Evolutionary conservation across 148 eudicot species (phyloP).

Genomic region (Hydrangea macrophylla): DNA sequence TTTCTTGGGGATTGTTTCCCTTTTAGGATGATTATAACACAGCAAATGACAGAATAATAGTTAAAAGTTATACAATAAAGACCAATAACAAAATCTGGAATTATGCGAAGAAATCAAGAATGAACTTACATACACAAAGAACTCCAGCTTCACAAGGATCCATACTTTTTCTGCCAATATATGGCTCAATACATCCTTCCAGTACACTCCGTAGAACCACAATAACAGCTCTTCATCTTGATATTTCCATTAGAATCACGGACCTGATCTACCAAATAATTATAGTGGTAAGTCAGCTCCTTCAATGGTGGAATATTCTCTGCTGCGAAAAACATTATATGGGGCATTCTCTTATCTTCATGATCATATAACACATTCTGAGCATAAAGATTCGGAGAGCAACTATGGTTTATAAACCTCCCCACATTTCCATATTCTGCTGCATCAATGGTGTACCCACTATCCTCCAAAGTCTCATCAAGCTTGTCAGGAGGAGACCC

Average conservation of each 20-base stretch:
- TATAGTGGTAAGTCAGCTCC: conserved; percentile 84
- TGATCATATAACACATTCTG: conserved; percentile 86
- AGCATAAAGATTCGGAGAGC: conserved; percentile 85
- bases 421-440: conserved; percentile 66
- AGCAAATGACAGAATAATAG: too few species aligned
- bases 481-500: not conserved
- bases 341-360: conserved; percentile 78
- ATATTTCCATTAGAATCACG: conserved; percentile 61
- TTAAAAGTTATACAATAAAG: too few species aligned
- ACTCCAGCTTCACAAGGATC: not conserved
- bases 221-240: conserved; percentile 68
- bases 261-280: conserved; percentile 66
- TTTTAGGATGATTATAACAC: too few species aligned
- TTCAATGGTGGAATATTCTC: conserved; percentile 86
- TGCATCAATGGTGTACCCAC: not conserved
- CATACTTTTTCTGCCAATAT: too few species aligned
- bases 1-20: too few species aligned
- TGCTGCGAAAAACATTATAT: conserved; percentile 81
- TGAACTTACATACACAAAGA: conserved; percentile 7
- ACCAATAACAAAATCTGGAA: too few species aligned
- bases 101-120: too few species aligned
- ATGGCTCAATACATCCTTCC: conserved; percentile 75
- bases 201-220: conserved; percentile 79
- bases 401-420: conserved; percentile 89
- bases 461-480: not conserved